A percentile compares a stretch with the other conserved stretches of the same genome.
Conservation (phyloP, 208 protist genomes). For the Acanthamoeba royreba region DNA sequence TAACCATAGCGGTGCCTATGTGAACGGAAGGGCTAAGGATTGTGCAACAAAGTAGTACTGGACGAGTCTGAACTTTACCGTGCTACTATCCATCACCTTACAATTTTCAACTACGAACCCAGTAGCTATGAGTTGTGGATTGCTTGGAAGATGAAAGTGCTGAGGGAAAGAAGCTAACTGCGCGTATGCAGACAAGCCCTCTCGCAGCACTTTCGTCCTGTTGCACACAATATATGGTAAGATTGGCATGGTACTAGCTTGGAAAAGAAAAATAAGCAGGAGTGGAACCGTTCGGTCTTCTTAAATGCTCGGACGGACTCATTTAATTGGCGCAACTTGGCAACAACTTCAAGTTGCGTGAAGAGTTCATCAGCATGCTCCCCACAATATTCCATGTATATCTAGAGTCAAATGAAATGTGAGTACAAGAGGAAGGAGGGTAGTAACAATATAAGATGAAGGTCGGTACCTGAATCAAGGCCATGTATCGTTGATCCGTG, state of each 20-base stretch:
- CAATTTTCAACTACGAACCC: slow-evolving; percentile 54
- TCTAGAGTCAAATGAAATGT: slow-evolving; percentile 56
- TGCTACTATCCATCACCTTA: slow-evolving; percentile 55
- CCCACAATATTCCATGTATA: slow-evolving; percentile 61
- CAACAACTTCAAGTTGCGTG: neutral
- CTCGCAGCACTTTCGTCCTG: neutral
- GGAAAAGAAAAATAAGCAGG: neutral
- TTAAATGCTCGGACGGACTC: neutral
- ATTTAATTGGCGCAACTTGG: neutral
- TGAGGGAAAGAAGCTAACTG: neutral
- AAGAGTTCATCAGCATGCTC: neutral
- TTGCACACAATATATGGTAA: neutral
- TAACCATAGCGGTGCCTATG: slow-evolving; percentile 74
- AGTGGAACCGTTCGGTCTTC: neutral
- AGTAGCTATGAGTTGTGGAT: slow-evolving; percentile 52
- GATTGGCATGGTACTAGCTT: neutral
- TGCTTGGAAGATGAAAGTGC: slow-evolving; percentile 13
- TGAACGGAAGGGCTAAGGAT: slow-evolving; percentile 52
- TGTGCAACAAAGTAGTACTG: slow-evolving; percentile 63
- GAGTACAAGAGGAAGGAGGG: neutral
- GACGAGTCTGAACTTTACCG: slow-evolving; percentile 64
- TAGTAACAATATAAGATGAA: neutral
- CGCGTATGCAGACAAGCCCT: neutral
- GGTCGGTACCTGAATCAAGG: neutral
- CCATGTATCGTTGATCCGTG: slow-evolving; percentile 60